These are phyloP conservation scores for Boletus edulis DNA, from an alignment of 768 basidiomycete genomes.

Conservation along the genomic window DNA sequence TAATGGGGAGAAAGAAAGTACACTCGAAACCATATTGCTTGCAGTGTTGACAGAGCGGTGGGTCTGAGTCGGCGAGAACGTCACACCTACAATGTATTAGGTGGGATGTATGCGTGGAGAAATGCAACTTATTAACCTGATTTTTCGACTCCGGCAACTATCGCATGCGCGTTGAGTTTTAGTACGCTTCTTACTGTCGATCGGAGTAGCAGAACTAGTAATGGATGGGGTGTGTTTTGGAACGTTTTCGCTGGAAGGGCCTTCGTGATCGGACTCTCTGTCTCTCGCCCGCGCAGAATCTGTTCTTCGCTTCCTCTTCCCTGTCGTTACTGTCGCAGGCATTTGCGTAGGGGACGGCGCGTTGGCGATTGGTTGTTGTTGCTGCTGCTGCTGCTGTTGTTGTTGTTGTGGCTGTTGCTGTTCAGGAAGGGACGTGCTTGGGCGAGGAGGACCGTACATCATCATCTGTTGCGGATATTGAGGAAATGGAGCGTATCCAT, in stretches of 20 bases:
- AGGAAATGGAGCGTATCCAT: constrained; percentile 54
- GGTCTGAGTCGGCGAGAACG: constrained; percentile 73
- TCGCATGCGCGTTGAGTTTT: constrained; percentile 94
- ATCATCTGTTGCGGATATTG: constrained; percentile 60
- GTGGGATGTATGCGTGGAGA: constrained; percentile 8
- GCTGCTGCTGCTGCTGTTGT: constrained; percentile 20
- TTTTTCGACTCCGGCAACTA: constrained; percentile 87
- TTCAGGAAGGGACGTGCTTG: constrained; percentile 37
- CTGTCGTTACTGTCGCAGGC: constrained; percentile 31
- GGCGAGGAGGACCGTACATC: constrained; percentile 55
- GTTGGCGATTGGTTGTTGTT: constrained; percentile 28
- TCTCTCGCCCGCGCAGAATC: constrained; percentile 39
- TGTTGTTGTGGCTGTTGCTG: constrained; percentile 17
- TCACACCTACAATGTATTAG: constrained; percentile 58
- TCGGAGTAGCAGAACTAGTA: constrained; percentile 29
- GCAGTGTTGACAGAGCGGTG: constrained; percentile 89
- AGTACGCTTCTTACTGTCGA: constrained; percentile 81
- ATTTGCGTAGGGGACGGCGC: constrained; percentile 33
- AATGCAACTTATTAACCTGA: constrained; percentile 47
- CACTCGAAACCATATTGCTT: constrained; percentile 92
- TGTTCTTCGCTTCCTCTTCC: constrained; percentile 67
- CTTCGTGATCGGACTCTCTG: constrained; percentile 62
- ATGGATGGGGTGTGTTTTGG: constrained; percentile 34
- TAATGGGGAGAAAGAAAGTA: constrained; percentile 97
- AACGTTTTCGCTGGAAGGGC: constrained; percentile 44